These are phyloP conservation scores for Teratosphaeria destructans DNA, from an alignment of 2,329 filamentous ascomycete species.

Conservation along the genomic window DNA sequence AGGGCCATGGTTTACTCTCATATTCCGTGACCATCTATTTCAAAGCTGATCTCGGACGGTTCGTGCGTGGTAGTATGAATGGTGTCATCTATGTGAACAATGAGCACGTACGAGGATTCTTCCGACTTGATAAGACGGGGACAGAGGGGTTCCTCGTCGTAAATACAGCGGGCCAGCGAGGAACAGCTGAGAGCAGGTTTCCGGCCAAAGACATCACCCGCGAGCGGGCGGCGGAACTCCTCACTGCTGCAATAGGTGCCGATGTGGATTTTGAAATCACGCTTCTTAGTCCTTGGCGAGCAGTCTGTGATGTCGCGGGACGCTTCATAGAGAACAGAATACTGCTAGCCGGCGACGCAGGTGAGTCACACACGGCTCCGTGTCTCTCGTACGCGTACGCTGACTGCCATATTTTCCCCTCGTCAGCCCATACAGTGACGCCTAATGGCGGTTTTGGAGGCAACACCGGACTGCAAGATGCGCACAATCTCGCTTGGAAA, in stretches of 20 bases:
- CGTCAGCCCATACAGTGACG: not conserved
- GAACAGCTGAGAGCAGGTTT: conserved; percentile 10
- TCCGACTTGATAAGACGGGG: conserved; percentile 13
- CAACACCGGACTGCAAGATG: conserved; percentile 8
- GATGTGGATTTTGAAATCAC: conserved; percentile 12
- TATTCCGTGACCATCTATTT: conserved; percentile 16
- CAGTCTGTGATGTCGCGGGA: conserved; percentile 9
- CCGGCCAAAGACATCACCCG: conserved; percentile 9
- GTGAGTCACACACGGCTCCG: not conserved
- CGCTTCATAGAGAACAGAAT: conserved; percentile 6
- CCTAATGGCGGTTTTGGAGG: conserved; percentile 36
- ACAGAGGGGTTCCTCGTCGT: conserved; percentile 15
- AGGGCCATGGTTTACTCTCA: conserved; percentile 11
- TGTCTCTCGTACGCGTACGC: not conserved
- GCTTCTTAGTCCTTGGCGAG: conserved; percentile 9
- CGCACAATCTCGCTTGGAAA: conserved; percentile 8
- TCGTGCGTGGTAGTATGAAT: conserved; percentile 11
- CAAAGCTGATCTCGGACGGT: conserved; percentile 10
- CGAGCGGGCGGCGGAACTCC: conserved; percentile 4
- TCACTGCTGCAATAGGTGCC: conserved; percentile 12
- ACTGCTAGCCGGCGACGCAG: conserved; percentile 9
- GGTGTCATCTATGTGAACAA: conserved; percentile 18
- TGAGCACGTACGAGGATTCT: conserved; percentile 10
- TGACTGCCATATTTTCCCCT: not conserved
- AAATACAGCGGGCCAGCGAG: conserved; percentile 11